Evolutionary conservation across 768 basidiomycete genomes (phyloP).

Genomic region (Tricholomella constricta): DNA sequence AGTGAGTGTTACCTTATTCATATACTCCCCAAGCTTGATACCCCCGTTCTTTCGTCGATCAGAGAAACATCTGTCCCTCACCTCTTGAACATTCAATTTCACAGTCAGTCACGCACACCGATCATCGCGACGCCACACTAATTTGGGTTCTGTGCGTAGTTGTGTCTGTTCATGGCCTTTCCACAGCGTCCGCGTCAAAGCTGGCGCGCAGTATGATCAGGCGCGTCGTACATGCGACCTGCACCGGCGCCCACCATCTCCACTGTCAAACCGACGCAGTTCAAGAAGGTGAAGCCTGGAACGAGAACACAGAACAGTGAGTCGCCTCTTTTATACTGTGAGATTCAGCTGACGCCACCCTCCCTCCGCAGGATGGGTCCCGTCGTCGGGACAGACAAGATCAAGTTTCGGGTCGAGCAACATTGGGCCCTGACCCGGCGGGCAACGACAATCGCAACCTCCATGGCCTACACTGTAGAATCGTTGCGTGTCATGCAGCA

Average conservation of each 20-base stretch:
- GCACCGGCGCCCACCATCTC: conserved; percentile 1
- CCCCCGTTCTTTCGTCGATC: not conserved
- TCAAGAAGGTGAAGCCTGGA: conserved; percentile 1
- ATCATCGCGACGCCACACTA: not conserved
- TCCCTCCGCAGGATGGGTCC: conserved; percentile 15
- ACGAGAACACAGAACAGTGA: conserved; percentile 17
- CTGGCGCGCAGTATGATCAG: not conserved
- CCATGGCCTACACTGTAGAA: conserved; percentile 14
- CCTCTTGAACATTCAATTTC: conserved; percentile 17
- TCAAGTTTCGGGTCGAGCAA: conserved; percentile 14
- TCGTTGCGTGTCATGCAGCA: conserved; percentile 12
- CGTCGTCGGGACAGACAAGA: conserved; percentile 6
- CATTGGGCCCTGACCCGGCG: conserved; percentile 3
- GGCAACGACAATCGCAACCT: conserved; percentile 10
- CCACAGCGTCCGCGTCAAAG: not conserved
- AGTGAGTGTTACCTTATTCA: not conserved
- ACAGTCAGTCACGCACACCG: conserved; percentile 1
- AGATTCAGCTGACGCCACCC: not conserved
- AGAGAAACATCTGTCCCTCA: not conserved
- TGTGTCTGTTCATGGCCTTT: conserved; percentile 5
- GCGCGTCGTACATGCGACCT: conserved; percentile 3
- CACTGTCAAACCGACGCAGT: conserved; percentile 2
- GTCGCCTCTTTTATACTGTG: not conserved
- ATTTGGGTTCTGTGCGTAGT: not conserved
- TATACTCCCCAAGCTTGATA: not conserved